A percentile compares a stretch with the other conserved stretches of the same genome.
phyloP scores from a whole-genome alignment of 2,329 filamentous ascomycete species.

The Pyrenophora tritici-repentis region DNA sequence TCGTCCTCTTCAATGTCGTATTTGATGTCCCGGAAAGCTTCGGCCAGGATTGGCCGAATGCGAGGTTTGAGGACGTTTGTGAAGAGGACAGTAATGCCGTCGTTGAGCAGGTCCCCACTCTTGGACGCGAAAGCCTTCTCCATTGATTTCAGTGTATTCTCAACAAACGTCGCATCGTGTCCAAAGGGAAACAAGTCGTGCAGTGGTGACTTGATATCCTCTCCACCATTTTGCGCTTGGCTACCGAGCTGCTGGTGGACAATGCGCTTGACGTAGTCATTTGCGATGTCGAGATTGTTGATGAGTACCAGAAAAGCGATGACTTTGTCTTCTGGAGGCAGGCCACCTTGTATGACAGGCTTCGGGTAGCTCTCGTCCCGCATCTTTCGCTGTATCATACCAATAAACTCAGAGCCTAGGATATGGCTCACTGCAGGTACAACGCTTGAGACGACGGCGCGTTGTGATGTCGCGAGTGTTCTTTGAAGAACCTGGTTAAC shows the following conservation, averaged over 20 bases:
- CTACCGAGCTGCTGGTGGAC: conserved; percentile 67
- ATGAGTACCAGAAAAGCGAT: conserved; percentile 89
- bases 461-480: conserved; percentile 83
- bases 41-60: conserved; percentile 79
- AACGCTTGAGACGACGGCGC: conserved; percentile 75
- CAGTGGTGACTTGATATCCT: conserved; percentile 48
- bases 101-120: conserved; percentile 77
- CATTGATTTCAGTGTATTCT: conserved; percentile 69
- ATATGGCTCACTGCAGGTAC: conserved; percentile 80
- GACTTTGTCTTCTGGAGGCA: conserved; percentile 86
- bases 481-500: conserved; percentile 89
- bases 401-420: conserved; percentile 86
- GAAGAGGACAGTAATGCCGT: conserved; percentile 85
- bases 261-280: conserved; percentile 88
- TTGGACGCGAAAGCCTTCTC: conserved; percentile 76
- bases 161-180: conserved; percentile 72
- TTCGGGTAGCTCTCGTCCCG: conserved; percentile 92
- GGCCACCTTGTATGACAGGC: conserved; percentile 73
- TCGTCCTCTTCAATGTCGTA: conserved; percentile 66
- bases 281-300: conserved; percentile 92
- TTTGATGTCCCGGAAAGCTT: conserved; percentile 90
- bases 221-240: conserved; percentile 45
- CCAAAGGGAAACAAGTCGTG: conserved; percentile 77
- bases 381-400: conserved; percentile 98
- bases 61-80: conserved; percentile 85